phyloP scores from a whole-genome alignment of 2,329 filamentous ascomycete species.

The Chaetomiaceae sp. region DNA sequence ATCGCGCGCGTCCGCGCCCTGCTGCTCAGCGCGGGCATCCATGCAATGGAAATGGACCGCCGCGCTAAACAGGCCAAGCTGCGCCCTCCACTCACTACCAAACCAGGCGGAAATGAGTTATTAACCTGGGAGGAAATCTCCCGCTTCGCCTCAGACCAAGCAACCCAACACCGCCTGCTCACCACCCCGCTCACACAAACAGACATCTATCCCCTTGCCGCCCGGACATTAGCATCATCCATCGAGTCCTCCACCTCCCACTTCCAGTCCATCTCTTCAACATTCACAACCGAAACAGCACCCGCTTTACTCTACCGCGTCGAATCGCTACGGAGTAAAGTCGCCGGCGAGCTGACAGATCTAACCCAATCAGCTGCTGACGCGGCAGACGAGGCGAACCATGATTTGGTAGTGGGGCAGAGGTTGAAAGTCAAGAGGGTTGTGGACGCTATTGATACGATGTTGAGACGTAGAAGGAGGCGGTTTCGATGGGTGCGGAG shows the following conservation, averaged over 20 bases:
- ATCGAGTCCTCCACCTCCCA: slow-evolving; percentile 45
- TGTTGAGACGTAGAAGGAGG: slow-evolving; percentile 63
- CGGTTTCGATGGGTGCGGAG: slow-evolving; percentile 70
- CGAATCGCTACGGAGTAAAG: slow-evolving; percentile 42
- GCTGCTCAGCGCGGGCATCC: slow-evolving; percentile 80
- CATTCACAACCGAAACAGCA: slow-evolving; percentile 54
- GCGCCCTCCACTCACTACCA: slow-evolving; percentile 29
- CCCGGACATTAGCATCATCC: slow-evolving; percentile 46
- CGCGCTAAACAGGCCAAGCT: slow-evolving; percentile 51
- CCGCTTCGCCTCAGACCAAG: slow-evolving; percentile 36
- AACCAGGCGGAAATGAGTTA: slow-evolving; percentile 1
- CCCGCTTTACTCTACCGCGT: slow-evolving; percentile 48
- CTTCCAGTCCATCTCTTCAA: slow-evolving; percentile 58
- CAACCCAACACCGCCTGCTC: slow-evolving; percentile 30
- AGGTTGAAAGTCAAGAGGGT: slow-evolving; percentile 77
- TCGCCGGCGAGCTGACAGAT: slow-evolving; percentile 51
- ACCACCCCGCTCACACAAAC: slow-evolving; percentile 36
- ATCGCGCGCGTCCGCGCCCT: slow-evolving; percentile 73
- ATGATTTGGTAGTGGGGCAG: slow-evolving; percentile 70
- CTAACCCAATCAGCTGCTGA: slow-evolving; percentile 66
- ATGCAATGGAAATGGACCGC: slow-evolving; percentile 73
- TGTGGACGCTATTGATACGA: slow-evolving; percentile 71
- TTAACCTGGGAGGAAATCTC: slow-evolving; percentile 41
- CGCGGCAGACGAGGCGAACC: slow-evolving; percentile 72
- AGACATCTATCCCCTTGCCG: slow-evolving; percentile 49